phyloP scores from a whole-genome alignment of 2,329 filamentous ascomycete species.

The Coniochaeta ligniaria region DNA sequence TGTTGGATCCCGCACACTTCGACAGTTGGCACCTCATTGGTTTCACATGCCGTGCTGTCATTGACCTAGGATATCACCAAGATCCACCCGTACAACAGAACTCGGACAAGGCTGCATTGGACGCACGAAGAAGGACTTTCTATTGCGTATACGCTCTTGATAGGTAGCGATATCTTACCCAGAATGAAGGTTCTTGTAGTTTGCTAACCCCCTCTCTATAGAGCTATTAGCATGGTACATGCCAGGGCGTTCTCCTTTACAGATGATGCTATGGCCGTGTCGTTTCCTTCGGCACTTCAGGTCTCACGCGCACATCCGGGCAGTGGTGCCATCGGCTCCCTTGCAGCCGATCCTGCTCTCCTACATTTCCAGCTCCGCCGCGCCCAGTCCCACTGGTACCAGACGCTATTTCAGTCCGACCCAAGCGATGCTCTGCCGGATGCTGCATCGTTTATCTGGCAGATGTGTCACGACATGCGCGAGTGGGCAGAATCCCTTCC shows the following conservation, averaged over 20 bases:
- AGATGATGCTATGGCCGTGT: constrained; percentile 78
- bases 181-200: constrained; percentile 3
- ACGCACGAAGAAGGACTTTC: constrained; percentile 76
- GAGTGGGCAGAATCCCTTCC: constrained; percentile 79
- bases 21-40: constrained; percentile 93
- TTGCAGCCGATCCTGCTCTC: constrained; percentile 61
- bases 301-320: constrained; percentile 32
- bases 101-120: constrained; percentile 61
- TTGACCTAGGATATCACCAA: constrained; percentile 90
- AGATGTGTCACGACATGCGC: constrained; percentile 67
- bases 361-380: constrained; percentile 78
- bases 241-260: constrained; percentile 88
- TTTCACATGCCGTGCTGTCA: constrained; percentile 76
- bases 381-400: constrained; percentile 84
- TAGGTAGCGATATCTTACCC: constrained; percentile 46
- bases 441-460: constrained; percentile 66
- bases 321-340: constrained; percentile 34
- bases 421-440: constrained; percentile 57
- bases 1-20: constrained; percentile 84
- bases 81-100: constrained; percentile 69
- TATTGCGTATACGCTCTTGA: constrained; percentile 89
- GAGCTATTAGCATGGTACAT: constrained; percentile 82
- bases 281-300: constrained; percentile 49
- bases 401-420: constrained; percentile 76
- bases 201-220: constrained; percentile 24